A percentile compares a stretch with the other conserved stretches of the same genome.
Evolutionary conservation across 345 rosid genomes (phyloP).

Genomic region (Rhodomyrtus tomentosa): DNA sequence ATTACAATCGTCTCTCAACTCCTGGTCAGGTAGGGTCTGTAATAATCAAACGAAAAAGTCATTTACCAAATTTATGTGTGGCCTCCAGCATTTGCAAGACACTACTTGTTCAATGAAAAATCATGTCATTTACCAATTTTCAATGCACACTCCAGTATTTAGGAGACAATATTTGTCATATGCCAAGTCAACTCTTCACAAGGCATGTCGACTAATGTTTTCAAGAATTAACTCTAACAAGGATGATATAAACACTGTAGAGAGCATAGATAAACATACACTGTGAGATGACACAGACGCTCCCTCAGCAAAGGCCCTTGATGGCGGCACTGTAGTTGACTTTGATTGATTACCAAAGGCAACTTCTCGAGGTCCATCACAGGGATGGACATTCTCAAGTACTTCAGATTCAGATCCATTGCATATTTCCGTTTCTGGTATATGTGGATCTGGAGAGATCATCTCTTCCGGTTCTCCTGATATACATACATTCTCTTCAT

Average conservation of each 20-base stretch:
- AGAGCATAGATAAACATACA: neutral
- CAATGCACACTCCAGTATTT: neutral
- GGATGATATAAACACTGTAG: neutral
- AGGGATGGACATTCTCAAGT: neutral
- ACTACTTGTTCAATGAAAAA: neutral
- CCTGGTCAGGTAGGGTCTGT: neutral
- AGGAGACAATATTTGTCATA: neutral
- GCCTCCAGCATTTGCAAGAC: neutral
- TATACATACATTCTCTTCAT: neutral
- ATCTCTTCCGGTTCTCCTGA: neutral
- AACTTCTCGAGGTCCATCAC: neutral
- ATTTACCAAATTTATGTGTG: neutral
- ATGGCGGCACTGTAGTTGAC: neutral
- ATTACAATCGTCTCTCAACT: neutral
- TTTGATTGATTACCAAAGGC: neutral
- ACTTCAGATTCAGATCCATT: neutral
- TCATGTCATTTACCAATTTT: neutral
- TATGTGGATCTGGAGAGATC: neutral
- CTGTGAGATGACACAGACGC: neutral
- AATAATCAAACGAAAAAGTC: neutral
- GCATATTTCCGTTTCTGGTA: neutral
- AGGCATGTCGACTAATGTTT: neutral
- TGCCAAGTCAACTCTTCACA: neutral
- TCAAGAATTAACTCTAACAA: neutral
- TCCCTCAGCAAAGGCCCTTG: neutral